These are phyloP conservation scores for Penicillium psychrosexuale DNA, from an alignment of 2,329 filamentous ascomycete species.

Conservation along the genomic window DNA sequence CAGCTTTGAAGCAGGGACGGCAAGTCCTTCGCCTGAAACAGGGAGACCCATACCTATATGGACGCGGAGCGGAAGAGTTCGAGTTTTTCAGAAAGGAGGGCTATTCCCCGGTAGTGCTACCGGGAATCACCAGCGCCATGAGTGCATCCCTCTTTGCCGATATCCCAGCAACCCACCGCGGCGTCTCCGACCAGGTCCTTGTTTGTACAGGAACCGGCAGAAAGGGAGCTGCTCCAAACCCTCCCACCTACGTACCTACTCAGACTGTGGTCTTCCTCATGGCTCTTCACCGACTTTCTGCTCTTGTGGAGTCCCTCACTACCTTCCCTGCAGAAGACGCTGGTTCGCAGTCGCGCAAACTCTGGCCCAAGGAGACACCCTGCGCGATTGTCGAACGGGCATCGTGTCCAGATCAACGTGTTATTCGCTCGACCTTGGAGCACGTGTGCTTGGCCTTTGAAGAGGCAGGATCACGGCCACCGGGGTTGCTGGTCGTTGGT, in stretches of 20 bases:
- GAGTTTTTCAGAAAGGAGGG: slow-evolving; percentile 74
- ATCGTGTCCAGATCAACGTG: slow-evolving; percentile 88
- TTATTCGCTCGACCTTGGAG: slow-evolving; percentile 81
- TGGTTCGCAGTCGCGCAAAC: slow-evolving; percentile 19
- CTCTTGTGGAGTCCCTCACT: slow-evolving; percentile 69
- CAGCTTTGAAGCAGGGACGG: slow-evolving; percentile 65
- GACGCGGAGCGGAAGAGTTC: slow-evolving; percentile 89
- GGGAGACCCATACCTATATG: slow-evolving; percentile 94
- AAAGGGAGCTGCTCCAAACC: slow-evolving; percentile 77
- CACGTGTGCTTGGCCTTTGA: slow-evolving; percentile 80
- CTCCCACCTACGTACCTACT: slow-evolving; percentile 71
- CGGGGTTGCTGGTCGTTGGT: slow-evolving; percentile 83
- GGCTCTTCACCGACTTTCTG: slow-evolving; percentile 80
- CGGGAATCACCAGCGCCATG: slow-evolving; percentile 85
- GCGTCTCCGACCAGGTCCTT: slow-evolving; percentile 86
- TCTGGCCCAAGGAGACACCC: slow-evolving; percentile 74
- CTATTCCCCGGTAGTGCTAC: slow-evolving; percentile 69
- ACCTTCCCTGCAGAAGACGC: slow-evolving; percentile 28
- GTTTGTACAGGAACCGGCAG: slow-evolving; percentile 96
- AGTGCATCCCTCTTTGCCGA: slow-evolving; percentile 83
- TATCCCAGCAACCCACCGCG: slow-evolving; percentile 84
- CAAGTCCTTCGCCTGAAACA: slow-evolving; percentile 90
- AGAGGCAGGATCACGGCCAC: slow-evolving; percentile 82
- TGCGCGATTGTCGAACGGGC: slow-evolving; percentile 92
- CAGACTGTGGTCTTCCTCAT: slow-evolving; percentile 92